phyloP scores from a whole-genome alignment of 2,329 filamentous ascomycete genomes.

The Arthroderma uncinatum region DNA sequence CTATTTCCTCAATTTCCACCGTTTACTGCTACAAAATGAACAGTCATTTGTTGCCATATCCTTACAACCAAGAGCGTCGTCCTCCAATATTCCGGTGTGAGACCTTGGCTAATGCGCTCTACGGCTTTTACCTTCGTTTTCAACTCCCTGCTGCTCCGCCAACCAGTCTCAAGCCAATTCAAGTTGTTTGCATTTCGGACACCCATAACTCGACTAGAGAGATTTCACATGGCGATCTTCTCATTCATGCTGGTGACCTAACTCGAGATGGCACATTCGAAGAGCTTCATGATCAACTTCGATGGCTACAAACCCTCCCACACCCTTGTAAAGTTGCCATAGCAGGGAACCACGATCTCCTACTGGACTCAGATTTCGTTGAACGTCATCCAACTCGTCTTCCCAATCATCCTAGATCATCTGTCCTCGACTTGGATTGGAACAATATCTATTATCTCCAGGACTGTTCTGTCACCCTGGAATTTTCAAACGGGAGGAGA shows the following conservation, averaged over 20 bases:
- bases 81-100: neutral
- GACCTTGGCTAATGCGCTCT: conserved; percentile 6
- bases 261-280: conserved; percentile 33
- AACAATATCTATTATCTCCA: conserved; percentile 13
- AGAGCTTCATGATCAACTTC: conserved; percentile 31
- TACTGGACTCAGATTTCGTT: conserved; percentile 16
- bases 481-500: neutral
- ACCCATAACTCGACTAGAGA: conserved; percentile 32
- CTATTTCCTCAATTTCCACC: too few relatives aligned
- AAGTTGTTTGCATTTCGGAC: conserved; percentile 30
- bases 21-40: neutral
- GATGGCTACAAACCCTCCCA: conserved; percentile 33
- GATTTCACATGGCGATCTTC: conserved; percentile 35
- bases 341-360: conserved; percentile 39
- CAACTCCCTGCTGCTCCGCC: neutral
- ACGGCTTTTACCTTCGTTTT: neutral
- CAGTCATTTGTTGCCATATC: conserved; percentile 1
- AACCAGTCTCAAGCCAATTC: neutral
- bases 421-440: conserved; percentile 14
- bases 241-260: conserved; percentile 42
- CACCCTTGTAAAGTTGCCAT: conserved; percentile 38
- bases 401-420: neutral
- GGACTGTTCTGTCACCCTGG: conserved; percentile 12
- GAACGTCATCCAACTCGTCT: conserved; percentile 10
- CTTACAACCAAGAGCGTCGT: neutral